Percentiles rank a stretch among this genome's conserved stretches.
These are phyloP conservation scores for Cadophora sp. DNA, from an alignment of 2,329 filamentous ascomycete species.

Conservation along the genomic window DNA sequence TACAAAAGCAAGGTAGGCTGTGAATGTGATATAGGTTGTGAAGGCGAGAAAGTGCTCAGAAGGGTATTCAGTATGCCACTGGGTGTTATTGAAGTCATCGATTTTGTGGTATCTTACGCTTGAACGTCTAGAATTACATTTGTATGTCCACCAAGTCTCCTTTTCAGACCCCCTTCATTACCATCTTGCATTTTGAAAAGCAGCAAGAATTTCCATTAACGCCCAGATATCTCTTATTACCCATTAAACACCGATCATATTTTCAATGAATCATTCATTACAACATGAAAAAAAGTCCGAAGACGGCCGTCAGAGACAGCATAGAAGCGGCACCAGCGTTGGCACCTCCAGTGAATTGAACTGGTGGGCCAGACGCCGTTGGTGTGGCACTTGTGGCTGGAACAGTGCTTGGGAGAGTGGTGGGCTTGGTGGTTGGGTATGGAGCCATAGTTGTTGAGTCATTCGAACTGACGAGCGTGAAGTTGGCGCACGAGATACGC, in stretches of 20 bases:
- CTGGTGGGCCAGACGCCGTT: not conserved
- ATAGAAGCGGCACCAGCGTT: conserved; percentile 9
- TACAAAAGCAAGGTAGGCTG: no score
- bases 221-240: not conserved
- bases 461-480: conserved; percentile 45
- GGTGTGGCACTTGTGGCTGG: not conserved
- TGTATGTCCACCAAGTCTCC: not conserved
- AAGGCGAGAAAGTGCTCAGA: no score
- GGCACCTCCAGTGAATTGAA: conserved; percentile 4
- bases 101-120: conserved; percentile 12
- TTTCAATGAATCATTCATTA: conserved; percentile 7
- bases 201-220: conserved; percentile 9
- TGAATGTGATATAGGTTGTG: no score
- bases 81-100: not conserved
- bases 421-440: conserved; percentile 9
- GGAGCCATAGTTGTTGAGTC: not conserved
- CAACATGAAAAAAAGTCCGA: conserved; percentile 22
- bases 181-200: conserved; percentile 1
- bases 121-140: conserved; percentile 4
- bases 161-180: not conserved
- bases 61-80: not conserved
- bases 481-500: conserved; percentile 70
- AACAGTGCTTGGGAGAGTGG: conserved; percentile 2
- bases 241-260: not conserved
- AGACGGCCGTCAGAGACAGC: conserved; percentile 15